Evolutionary conservation across 1,284 basidiomycete species (phyloP).

Genomic region (Phlebopus sp.): DNA sequence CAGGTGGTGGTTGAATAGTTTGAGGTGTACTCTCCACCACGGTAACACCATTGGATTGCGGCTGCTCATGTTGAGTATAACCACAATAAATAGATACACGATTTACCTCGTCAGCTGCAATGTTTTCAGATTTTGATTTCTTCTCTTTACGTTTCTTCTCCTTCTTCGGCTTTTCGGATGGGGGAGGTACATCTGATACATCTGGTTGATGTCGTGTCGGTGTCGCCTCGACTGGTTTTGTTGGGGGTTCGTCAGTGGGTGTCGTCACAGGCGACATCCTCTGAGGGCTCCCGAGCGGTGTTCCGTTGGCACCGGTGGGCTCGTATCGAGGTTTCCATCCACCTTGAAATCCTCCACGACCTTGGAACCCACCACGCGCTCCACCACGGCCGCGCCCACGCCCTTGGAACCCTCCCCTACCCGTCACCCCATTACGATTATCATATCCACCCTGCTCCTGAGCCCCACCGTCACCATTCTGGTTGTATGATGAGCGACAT

Average conservation of each 20-base stretch:
- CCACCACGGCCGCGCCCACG: conserved; percentile 22
- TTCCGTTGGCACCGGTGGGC: conserved; percentile 65
- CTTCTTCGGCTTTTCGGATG: conserved; percentile 8
- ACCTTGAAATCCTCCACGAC: conserved; percentile 19
- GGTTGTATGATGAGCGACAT: neutral
- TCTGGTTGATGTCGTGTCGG: too few species aligned
- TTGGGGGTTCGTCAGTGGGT: conserved; percentile 16
- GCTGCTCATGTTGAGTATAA: conserved; percentile 8
- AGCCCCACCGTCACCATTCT: conserved; percentile 12
- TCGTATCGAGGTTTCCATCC: conserved; percentile 24
- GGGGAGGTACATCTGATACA: neutral
- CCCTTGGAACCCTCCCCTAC: conserved; percentile 26
- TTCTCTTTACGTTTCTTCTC: conserved; percentile 32
- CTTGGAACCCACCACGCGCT: conserved; percentile 22
- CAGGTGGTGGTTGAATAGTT: neutral
- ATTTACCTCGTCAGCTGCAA: conserved; percentile 15
- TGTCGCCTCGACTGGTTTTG: neutral
- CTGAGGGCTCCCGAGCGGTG: conserved; percentile 61
- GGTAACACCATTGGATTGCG: conserved; percentile 6
- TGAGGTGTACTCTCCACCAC: neutral
- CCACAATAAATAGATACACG: conserved; percentile 7
- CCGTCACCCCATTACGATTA: conserved; percentile 4
- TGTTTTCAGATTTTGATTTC: conserved; percentile 21
- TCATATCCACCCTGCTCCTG: conserved; percentile 18
- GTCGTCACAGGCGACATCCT: conserved; percentile 44